Conservation (phyloP, 1,284 basidiomycete species). For the Marasmius fiardii region DNA sequence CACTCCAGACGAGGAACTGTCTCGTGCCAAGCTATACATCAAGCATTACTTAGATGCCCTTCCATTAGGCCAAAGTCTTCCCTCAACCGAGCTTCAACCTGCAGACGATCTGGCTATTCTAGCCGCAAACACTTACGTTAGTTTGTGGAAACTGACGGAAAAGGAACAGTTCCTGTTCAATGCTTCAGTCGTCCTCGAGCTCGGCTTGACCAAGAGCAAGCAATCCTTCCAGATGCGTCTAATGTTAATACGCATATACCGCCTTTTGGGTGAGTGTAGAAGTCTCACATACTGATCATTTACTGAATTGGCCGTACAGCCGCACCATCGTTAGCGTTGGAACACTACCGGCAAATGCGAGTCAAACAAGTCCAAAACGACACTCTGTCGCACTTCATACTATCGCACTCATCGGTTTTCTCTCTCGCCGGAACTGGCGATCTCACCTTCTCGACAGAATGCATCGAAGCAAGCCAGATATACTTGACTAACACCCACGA, state of each 20-base stretch:
- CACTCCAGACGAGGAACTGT: slow-evolving; percentile 52
- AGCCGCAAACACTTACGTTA: slow-evolving; percentile 65
- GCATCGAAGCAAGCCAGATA: slow-evolving; percentile 73
- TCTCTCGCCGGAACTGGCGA: slow-evolving; percentile 71
- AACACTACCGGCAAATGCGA: slow-evolving; percentile 73
- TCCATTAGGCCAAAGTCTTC: slow-evolving; percentile 60
- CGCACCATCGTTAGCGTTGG: slow-evolving; percentile 63
- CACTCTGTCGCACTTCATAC: slow-evolving; percentile 77
- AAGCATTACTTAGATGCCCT: slow-evolving; percentile 64
- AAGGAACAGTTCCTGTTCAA: slow-evolving; percentile 59
- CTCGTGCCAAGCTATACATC: slow-evolving; percentile 49
- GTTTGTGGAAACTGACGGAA: slow-evolving; percentile 54
- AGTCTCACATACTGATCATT: slow-evolving; percentile 3
- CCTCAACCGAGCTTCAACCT: slow-evolving; percentile 80
- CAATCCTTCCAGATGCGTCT: slow-evolving; percentile 76
- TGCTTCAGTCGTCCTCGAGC: slow-evolving; percentile 68
- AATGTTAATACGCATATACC: slow-evolving; percentile 75
- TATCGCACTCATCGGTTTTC: slow-evolving; percentile 78
- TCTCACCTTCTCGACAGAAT: slow-evolving; percentile 67
- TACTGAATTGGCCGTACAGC: slow-evolving; percentile 35
- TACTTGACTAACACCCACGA: slow-evolving; percentile 76
- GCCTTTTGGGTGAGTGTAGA: slow-evolving; percentile 59
- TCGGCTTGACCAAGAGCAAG: slow-evolving; percentile 67
- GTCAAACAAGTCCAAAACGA: slow-evolving; percentile 84
- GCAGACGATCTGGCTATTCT: slow-evolving; percentile 83